phyloP scores from a whole-genome alignment of 768 basidiomycete genomes.

The Strobilomyces confusus region DNA sequence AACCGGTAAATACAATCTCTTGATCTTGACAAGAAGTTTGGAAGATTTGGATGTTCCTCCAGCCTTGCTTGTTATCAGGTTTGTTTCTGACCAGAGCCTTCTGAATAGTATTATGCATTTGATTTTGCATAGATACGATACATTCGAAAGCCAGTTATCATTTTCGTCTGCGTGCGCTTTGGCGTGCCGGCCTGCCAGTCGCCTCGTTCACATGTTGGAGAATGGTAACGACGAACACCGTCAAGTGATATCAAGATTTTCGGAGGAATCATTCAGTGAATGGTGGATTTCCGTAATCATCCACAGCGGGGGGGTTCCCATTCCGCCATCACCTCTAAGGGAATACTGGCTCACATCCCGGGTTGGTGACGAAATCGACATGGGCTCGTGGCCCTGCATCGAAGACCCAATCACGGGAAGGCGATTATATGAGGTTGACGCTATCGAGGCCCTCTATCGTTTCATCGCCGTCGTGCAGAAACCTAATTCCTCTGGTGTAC shows the following conservation, averaged over 20 bases:
- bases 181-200: slow-evolving; percentile 44
- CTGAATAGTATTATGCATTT: slow-evolving; percentile 3
- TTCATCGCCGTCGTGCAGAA: slow-evolving; percentile 34
- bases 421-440: slow-evolving; percentile 55
- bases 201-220: slow-evolving; percentile 63
- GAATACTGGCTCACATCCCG: slow-evolving; percentile 41
- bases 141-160: slow-evolving; percentile 57
- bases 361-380: slow-evolving; percentile 40
- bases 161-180: slow-evolving; percentile 52
- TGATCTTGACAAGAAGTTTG: slow-evolving; percentile 54
- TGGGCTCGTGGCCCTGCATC: slow-evolving; percentile 36
- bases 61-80: slow-evolving; percentile 62
- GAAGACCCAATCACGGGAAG: slow-evolving; percentile 61
- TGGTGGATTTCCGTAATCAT: slow-evolving; percentile 50
- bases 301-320: slow-evolving; percentile 30
- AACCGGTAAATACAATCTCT: slow-evolving; percentile 56
- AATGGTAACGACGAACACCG: slow-evolving; percentile 53
- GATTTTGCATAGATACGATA: slow-evolving; percentile 33
- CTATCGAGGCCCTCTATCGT: slow-evolving; percentile 53
- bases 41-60: slow-evolving; percentile 61
- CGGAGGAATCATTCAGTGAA: slow-evolving; percentile 38
- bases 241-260: slow-evolving; percentile 44
- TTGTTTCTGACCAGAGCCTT: slow-evolving; percentile 12
- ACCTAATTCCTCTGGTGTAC: slow-evolving; percentile 1
- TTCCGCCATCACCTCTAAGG: slow-evolving; percentile 43